phyloP scores from a whole-genome alignment of 352 stramenopile genomes.

The Blastocystis hominis region DNA sequence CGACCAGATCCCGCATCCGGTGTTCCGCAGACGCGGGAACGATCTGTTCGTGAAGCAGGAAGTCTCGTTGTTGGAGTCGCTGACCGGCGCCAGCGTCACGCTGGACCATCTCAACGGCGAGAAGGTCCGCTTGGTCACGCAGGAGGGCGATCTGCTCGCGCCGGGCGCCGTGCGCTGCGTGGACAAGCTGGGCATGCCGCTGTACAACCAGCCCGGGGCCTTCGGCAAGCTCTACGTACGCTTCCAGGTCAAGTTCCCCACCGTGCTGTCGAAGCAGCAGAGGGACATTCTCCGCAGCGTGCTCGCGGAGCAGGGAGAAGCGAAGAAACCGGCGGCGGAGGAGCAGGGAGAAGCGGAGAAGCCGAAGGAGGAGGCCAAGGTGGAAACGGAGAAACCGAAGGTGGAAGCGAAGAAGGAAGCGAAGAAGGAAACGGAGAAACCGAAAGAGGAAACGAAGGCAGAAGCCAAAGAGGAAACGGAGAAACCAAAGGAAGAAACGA shows the following conservation, averaged over 20 bases:
- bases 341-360: constrained; percentile 20
- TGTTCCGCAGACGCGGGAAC: constrained; percentile 25
- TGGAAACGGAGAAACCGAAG: not conserved
- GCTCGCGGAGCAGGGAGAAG: not conserved
- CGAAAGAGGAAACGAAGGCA: constrained; percentile 9
- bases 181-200: constrained; percentile 46
- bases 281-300: constrained; percentile 1
- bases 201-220: constrained; percentile 17
- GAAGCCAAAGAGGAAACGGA: constrained; percentile 5
- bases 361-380: not conserved
- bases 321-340: not conserved
- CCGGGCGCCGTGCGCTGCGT: constrained; percentile 15
- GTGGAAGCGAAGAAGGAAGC: not conserved
- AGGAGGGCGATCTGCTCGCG: constrained; percentile 7
- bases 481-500: not conserved
- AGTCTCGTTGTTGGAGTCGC: constrained; percentile 10
- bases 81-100: not conserved
- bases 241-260: constrained; percentile 34
- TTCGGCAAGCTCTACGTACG: constrained; percentile 50
- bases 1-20: constrained; percentile 23
- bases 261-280: constrained; percentile 3
- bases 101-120: constrained; percentile 52
- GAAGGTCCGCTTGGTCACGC: not conserved
- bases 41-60: constrained; percentile 36
- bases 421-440: constrained; percentile 6